phyloP scores from a whole-genome alignment of 2,329 filamentous ascomycete genomes.

The Penicillium paneum region DNA sequence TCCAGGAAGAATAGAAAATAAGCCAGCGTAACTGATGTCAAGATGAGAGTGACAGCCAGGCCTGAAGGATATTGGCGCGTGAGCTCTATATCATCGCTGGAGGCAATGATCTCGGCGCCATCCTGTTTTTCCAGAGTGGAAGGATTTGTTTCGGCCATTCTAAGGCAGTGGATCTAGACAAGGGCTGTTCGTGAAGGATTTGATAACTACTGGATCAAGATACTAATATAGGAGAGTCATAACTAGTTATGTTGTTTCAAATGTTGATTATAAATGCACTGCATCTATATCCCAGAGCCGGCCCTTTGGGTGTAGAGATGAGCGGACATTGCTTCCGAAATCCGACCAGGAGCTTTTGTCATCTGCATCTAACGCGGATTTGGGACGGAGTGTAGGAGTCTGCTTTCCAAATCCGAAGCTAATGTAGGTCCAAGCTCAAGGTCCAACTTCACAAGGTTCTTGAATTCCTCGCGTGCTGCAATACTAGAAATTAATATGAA shows the following conservation, averaged over 20 bases:
- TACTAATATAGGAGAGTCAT: background rate
- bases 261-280: background rate
- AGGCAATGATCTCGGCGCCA: background rate
- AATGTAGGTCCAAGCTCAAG: too few relatives aligned
- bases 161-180: background rate
- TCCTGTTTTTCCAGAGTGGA: slow-evolving; percentile 6
- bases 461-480: too few relatives aligned
- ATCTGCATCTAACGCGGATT: background rate
- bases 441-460: too few relatives aligned
- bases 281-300: background rate
- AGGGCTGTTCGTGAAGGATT: background rate
- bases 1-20: slow-evolving; percentile 28
- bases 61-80: slow-evolving; percentile 19
- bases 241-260: background rate
- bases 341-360: background rate
- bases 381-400: background rate
- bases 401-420: background rate
- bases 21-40: slow-evolving; percentile 23
- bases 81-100: slow-evolving; percentile 14
- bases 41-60: slow-evolving; percentile 16
- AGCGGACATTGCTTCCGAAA: slow-evolving; percentile 3
- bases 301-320: background rate
- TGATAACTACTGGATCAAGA: background rate
- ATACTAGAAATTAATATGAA: too few relatives aligned
- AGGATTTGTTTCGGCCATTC: background rate